Base-by-base conservation (phyloP, 495 filamentous ascomycete species). In the Bryoglossum gracile region DNA sequence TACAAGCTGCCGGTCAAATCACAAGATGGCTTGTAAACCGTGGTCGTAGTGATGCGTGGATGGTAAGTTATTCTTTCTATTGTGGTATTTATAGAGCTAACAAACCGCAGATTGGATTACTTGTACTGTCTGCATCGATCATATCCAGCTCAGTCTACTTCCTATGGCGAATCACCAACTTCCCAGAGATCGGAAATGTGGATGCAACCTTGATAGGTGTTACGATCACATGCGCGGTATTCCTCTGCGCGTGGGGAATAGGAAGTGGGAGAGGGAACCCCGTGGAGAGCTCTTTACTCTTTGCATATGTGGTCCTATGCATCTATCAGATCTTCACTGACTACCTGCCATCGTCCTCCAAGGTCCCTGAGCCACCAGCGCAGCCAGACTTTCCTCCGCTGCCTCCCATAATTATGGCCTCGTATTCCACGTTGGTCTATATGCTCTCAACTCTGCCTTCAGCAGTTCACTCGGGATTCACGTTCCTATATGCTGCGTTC, bases 301-400 rank as follows among this genome's bases (percentile, higher is more conserved):
- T 98, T 62, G 91, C 92, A 60, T 98, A 98, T 65, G 80, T 95
- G 46, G 90, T 94, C 10, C 81, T 98, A 51, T 96, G 89, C 72
- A 84, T 96, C 62, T 98, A 98, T 65, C 92, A 98, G 65, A 96
- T 96, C 60, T 98, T 98, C 68, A 98, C 92, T 35, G 92, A 98
- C 62, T 98, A 96, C 66, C 77, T 88, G 55, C 89, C 89, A 1
- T 65, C 76, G 24, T 76, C 78, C 16, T 73, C 76, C 8, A 70
- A 75, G 9, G 61, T 68, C 24, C 62, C 65, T 4, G 53, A 66
- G 28, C 68, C 72, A 21, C 67, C 69, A 14, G 67, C 68, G 8
- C 84, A 87, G 45, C 77, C 82, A 10, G 90, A 94, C 24, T 92
- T 98, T 45, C 92, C 92, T 3, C 92, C 92, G 4, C 76, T 98